A percentile compares a stretch with the other conserved stretches of the same genome.
Conservation (phyloP, 2,329 filamentous ascomycete species). For the Chlorencoelia australis region DNA sequence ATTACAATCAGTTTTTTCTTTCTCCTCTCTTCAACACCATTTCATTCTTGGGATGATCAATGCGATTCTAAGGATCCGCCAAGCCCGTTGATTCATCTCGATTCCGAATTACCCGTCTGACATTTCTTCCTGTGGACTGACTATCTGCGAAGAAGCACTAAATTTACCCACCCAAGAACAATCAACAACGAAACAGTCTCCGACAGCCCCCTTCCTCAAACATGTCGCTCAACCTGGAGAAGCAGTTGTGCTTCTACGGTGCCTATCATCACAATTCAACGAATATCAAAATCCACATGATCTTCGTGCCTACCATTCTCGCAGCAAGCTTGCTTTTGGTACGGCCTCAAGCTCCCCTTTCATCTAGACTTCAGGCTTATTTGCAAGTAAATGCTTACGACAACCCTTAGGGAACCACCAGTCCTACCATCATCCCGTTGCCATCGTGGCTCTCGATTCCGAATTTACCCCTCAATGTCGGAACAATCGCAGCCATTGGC, state of each 20-base stretch:
- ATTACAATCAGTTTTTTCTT: too few relatives aligned
- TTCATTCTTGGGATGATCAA: too few relatives aligned
- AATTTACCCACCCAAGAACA: too few relatives aligned
- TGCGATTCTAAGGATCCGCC: too few relatives aligned
- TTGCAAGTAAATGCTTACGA: conserved; percentile 14
- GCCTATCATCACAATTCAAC: conserved; percentile 71
- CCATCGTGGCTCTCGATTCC: conserved; percentile 59
- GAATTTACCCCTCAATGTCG: conserved; percentile 55
- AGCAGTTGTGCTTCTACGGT: conserved; percentile 76
- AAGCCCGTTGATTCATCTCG: too few relatives aligned
- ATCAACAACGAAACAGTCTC: too few relatives aligned
- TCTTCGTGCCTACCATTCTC: conserved; percentile 68
- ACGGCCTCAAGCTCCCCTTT: conserved; percentile 16
- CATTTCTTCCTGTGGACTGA: too few relatives aligned
- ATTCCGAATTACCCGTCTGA: too few relatives aligned
- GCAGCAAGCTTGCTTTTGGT: conserved; percentile 64
- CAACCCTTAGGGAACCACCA: conserved; percentile 45
- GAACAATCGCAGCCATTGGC: conserved; percentile 52
- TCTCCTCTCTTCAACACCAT: too few relatives aligned
- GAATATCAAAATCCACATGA: conserved; percentile 71
- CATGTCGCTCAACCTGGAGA: conserved; percentile 70
- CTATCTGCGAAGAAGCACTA: too few relatives aligned
- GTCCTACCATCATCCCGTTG: conserved; percentile 50
- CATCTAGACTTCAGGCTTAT: neutral
- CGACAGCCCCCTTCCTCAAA: conserved; percentile 8